phyloP scores from a whole-genome alignment of 306 rosid species.

The Mimosa pudica region DNA sequence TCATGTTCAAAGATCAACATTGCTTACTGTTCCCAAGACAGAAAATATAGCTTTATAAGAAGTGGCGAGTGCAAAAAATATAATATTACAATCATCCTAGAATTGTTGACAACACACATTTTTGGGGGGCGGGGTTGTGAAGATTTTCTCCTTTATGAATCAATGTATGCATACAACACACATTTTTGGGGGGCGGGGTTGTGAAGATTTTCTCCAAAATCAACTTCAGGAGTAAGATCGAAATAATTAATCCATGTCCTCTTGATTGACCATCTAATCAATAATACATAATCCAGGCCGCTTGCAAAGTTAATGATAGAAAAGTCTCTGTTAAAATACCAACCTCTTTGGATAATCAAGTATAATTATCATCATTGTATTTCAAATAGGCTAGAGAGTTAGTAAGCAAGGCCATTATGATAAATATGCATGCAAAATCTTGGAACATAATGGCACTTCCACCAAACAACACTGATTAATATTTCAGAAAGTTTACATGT shows the following conservation, averaged over 20 bases:
- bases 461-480: constrained; percentile 3
- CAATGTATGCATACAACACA: neutral
- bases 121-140: neutral
- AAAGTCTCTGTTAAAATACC: neutral
- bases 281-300: neutral
- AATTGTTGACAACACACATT: neutral
- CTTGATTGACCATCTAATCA: neutral
- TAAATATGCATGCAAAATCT: constrained; percentile 14
- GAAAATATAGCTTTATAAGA: neutral
- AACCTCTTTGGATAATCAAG: neutral
- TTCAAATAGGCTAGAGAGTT: constrained; percentile 3
- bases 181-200: neutral
- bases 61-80: neutral
- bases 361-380: neutral
- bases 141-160: neutral
- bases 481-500: constrained; percentile 12
- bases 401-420: constrained; percentile 4
- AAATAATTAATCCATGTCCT: neutral
- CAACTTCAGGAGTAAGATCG: neutral
- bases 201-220: neutral
- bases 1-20: constrained; percentile 13
- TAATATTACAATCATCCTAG: neutral
- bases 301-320: neutral
- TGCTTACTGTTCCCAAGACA: constrained; percentile 4
- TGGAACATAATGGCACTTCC: constrained; percentile 8